Base-by-base conservation (phyloP, 1,139 yeast genomes). In the Blastobotrys indianensis region DNA sequence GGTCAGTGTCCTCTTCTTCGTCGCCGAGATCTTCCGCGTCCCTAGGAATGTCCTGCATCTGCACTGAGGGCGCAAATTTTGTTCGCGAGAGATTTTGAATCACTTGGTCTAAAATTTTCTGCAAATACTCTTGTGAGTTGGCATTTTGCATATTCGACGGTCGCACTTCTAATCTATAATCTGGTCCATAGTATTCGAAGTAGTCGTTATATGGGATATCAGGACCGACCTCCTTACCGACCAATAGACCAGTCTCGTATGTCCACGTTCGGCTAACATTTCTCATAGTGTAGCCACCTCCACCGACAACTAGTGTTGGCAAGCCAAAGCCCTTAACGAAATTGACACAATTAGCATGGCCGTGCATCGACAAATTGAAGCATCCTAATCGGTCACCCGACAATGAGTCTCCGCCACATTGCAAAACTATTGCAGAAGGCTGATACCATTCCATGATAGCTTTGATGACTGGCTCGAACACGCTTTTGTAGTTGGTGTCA, bases 201-300 rank as follows among this genome's bases (percentile, higher is more conserved):
- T 92, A 92, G 65, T 92, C 97, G 64, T 90, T 90, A 72, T 87
- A 90, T 5, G 97, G 97, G 57, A 90, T 76, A 61, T 90, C 96
- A 11, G 80, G 72, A 23, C 88, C 94, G 54, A 90, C 72, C 17
- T 79, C 66, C 51, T 82, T 85, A 59, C 87, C 85, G 59, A 87
- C 90, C 55, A 90, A 72, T 48, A 92, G 70, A 15, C 97, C 96
- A 3, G 96, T 82, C 68, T 92, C 98, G 62, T 77, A 90, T 36
- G 96, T 82, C 98, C 98, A 92, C 7, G 96, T 82, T 59, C 97
- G 75, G 31, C 96, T 88, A 40, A 92, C 98, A 64, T 92, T 92
- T 65, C 97, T 77, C 85, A 92, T 92, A 13, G 97, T 92, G 67
- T 92, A 92, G 30, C 98, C 98, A 58, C 98, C 98, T 45, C 98